Conservation (phyloP, 176 grass and related monocot genomes). For the Triticum urartu region DNA sequence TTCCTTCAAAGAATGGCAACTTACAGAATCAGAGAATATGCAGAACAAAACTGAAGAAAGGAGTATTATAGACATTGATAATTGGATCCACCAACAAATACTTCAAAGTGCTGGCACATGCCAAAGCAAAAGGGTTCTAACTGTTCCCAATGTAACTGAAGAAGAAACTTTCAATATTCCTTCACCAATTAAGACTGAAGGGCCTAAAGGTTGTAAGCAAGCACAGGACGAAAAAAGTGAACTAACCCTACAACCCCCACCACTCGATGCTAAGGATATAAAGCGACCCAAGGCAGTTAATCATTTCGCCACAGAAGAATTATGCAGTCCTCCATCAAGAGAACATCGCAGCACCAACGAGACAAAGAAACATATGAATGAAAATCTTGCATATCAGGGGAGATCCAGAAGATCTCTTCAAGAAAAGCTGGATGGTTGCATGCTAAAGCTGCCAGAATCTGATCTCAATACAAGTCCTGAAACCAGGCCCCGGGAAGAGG, state of each 20-base stretch:
- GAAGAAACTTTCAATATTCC: conserved; percentile 15
- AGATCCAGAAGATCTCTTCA: conserved; percentile 44
- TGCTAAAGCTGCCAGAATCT: conserved; percentile 29
- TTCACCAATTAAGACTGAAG: conserved; percentile 31
- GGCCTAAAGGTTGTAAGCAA: conserved; percentile 23
- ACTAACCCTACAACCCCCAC: background rate
- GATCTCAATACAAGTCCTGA: conserved; percentile 21
- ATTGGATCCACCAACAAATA: conserved; percentile 72
- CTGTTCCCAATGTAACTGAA: conserved; percentile 37
- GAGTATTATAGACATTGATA: conserved; percentile 48
- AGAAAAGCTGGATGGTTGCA: conserved; percentile 23
- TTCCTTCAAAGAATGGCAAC: conserved; percentile 40
- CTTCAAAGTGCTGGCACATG: conserved; percentile 40
- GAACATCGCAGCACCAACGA: conserved; percentile 20
- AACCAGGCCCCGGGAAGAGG: conserved; percentile 37
- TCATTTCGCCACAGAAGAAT: conserved; percentile 36
- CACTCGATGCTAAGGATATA: conserved; percentile 33
- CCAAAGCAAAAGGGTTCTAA: conserved; percentile 47
- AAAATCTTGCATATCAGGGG: conserved; percentile 18
- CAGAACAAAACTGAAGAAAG: conserved; percentile 40
- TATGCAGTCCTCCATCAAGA: conserved; percentile 18
- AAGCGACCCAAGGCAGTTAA: conserved; percentile 17
- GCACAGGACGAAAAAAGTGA: conserved; percentile 17
- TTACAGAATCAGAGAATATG: conserved; percentile 36
- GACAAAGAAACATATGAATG: conserved; percentile 26